A percentile compares a stretch with the other conserved stretches of the same genome.
Evolutionary conservation across 768 basidiomycete genomes (phyloP).

Genomic region (Pleurotus platypus): DNA sequence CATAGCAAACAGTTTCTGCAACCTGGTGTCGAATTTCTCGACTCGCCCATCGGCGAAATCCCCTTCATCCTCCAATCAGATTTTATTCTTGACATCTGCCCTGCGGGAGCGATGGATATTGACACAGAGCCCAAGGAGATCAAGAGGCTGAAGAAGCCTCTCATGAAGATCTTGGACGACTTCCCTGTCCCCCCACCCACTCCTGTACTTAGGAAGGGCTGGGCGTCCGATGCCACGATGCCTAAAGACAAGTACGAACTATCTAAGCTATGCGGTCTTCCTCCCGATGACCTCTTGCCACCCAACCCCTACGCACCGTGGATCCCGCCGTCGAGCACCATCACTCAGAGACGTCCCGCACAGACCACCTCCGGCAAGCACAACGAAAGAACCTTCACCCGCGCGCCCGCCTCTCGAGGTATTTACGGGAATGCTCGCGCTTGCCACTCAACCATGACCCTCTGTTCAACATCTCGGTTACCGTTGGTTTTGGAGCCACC

Average conservation of each 20-base stretch:
- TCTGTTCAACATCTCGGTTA: not conserved
- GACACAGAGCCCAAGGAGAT: not conserved
- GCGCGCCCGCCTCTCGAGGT: not conserved
- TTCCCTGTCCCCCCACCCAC: not conserved
- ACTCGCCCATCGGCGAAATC: not conserved
- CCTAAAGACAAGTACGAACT: not conserved
- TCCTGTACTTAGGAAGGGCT: not conserved
- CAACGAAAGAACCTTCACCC: not conserved
- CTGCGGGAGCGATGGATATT: not conserved
- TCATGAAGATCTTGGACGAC: not conserved
- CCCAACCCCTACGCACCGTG: constrained; percentile 3
- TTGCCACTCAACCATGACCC: constrained; percentile 1
- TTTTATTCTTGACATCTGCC: constrained; percentile 2
- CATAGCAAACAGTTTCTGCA: not conserved
- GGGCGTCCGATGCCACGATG: not conserved
- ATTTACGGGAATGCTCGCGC: constrained; percentile 1
- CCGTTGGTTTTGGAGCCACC: not conserved
- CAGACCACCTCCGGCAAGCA: not conserved
- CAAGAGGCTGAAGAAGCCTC: not conserved
- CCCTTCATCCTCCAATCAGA: not conserved
- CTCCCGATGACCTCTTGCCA: constrained; percentile 1
- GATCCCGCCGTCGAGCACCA: not conserved
- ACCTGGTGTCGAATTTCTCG: not conserved
- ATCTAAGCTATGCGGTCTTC: not conserved
- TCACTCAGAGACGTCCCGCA: not conserved